phyloP scores from a whole-genome alignment of 2,329 filamentous ascomycete genomes.

The Rhynchosporium graminicola region DNA sequence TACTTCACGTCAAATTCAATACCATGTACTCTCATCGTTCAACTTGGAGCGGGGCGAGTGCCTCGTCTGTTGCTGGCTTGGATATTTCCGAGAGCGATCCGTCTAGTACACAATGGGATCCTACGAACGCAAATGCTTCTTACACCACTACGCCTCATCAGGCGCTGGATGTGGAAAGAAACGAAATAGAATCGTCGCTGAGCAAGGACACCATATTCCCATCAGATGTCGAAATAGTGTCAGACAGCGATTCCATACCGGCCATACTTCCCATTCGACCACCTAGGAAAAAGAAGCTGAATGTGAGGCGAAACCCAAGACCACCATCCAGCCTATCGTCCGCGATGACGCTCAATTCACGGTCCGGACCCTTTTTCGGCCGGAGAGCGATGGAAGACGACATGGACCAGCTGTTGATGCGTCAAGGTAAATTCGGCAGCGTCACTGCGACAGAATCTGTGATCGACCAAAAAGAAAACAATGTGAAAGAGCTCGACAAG shows the following conservation, averaged over 20 bases:
- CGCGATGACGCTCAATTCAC: background rate
- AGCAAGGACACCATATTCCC: background rate
- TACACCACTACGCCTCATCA: constrained; percentile 2
- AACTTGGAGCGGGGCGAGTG: constrained; percentile 1
- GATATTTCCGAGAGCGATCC: background rate
- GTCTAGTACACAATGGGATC: background rate
- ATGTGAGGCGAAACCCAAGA: background rate
- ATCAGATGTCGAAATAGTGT: background rate
- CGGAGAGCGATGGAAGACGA: background rate
- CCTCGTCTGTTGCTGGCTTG: background rate
- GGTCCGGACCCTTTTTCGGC: background rate
- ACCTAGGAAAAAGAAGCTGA: background rate
- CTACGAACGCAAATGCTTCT: background rate
- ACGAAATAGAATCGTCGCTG: background rate
- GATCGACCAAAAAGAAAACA: background rate
- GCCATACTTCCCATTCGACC: background rate
- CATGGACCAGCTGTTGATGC: background rate
- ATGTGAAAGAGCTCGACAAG: constrained; percentile 5
- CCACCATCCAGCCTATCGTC: background rate
- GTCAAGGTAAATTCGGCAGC: background rate
- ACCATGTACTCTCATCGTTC: background rate
- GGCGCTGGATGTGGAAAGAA: background rate
- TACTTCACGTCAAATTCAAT: background rate
- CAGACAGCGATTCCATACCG: background rate
- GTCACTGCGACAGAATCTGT: background rate